These are phyloP conservation scores for Salvia rosmarinus DNA, from an alignment of 257 asterid genomes.

Conservation along the genomic window DNA sequence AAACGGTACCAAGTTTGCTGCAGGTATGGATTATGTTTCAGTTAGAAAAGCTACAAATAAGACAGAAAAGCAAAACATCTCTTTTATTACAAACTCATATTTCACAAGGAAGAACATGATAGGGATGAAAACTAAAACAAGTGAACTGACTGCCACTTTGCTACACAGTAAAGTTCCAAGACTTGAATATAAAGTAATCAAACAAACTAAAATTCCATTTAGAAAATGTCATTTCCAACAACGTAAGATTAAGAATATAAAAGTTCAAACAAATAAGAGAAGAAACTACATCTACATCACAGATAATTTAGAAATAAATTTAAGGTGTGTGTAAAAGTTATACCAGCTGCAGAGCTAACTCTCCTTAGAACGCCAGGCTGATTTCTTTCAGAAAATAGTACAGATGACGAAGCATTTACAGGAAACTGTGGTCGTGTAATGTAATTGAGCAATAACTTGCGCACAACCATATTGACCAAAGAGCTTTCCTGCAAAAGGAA, in stretches of 20 bases:
- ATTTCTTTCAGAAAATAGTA: constrained; percentile 64
- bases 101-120: constrained; percentile 1
- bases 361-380: constrained; percentile 80
- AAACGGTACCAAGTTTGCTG: constrained; percentile 83
- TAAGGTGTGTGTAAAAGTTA: constrained; percentile 20
- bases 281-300: constrained; percentile 17
- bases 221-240: not conserved
- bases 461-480: constrained; percentile 65
- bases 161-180: constrained; percentile 23
- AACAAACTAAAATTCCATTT: constrained; percentile 3
- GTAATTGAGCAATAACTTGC: constrained; percentile 77
- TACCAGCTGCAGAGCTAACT: constrained; percentile 98
- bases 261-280: constrained; percentile 25
- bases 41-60: constrained; percentile 33
- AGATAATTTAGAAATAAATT: constrained; percentile 13
- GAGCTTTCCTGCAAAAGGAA: constrained; percentile 66
- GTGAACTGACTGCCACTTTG: constrained; percentile 13
- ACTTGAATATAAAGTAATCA: not conserved
- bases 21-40: constrained; percentile 41
- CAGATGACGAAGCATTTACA: constrained; percentile 52
- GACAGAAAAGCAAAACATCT: constrained; percentile 26
- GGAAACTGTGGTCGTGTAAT: constrained; percentile 60
- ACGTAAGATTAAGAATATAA: not conserved
- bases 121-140: constrained; percentile 15
- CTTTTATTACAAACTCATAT: constrained; percentile 21